Evolutionary conservation across 2,329 filamentous ascomycete genomes (phyloP), one percentile per base, ranked within the genome.

Genomic region (Saccharata proteae): DNA sequence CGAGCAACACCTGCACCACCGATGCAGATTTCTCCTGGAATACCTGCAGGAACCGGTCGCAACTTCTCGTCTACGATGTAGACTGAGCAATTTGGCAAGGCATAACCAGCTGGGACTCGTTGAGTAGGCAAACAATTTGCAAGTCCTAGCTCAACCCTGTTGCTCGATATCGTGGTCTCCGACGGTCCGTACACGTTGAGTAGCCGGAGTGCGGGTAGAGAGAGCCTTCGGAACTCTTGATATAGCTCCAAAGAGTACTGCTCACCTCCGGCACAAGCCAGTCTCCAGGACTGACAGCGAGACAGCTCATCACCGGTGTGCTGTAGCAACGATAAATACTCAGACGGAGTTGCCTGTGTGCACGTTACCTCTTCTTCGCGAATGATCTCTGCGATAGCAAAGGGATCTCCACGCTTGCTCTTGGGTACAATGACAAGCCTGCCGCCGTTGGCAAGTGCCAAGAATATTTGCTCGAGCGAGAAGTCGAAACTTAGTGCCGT

Each of bases 1-100:
- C 67, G 61, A 6, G 83, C 81, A 21, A 88, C 63, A 45, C 92
- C 83, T 32, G 69, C 55, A 0, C 83, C 84, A 4, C 80, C 81
- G 13, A 92, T 62, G 3, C 74, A 80, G 14, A 92, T 68, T 49
- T 92, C 83, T 4, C 81, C 81, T 2, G 24, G 18, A 7, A 37
- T 15, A 1, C 42, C 40, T 1, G 27, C 7, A 2, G 42, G 39
- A 2, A 41, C 9, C 4, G 37, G 37, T 4, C 26, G 13, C 6
- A 31, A 7, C 2, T 38, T 14, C 10, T 36, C 26, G 17, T 39
- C 42, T 1, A 38, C 2, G 8, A 44, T 29, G 21, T 38, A 44
- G 6, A 35, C 22, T 4, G 24, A n/a, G 15, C 19, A 25, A 22
- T 32, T 32, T 3, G 30, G 16, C 16, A 16, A 26, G 22, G 12